These are phyloP conservation scores for Botrytis byssoidea DNA, from an alignment of 2,329 filamentous ascomycete species.

Conservation along the genomic window DNA sequence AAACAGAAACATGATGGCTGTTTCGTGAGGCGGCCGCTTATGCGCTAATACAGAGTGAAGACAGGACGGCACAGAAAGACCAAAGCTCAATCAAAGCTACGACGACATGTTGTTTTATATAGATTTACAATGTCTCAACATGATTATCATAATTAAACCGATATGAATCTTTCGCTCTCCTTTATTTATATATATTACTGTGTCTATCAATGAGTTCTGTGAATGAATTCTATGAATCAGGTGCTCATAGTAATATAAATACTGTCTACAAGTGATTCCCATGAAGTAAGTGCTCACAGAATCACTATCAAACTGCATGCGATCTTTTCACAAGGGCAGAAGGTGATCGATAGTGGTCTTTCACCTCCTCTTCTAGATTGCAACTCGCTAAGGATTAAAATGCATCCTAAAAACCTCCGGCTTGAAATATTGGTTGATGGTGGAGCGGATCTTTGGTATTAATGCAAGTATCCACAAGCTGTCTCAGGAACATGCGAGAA, in stretches of 20 bases:
- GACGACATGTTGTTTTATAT: slow-evolving; percentile 13
- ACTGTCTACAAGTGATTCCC: background rate
- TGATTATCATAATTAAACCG: background rate
- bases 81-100: slow-evolving; percentile 2
- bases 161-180: background rate
- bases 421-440: background rate
- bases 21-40: slow-evolving; percentile 15
- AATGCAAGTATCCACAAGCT: slow-evolving; percentile 12
- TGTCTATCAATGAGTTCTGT: background rate
- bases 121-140: slow-evolving; percentile 5
- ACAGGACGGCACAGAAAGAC: background rate
- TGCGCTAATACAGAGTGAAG: slow-evolving; percentile 9
- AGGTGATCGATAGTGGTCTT: background rate
- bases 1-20: slow-evolving; percentile 15
- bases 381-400: background rate
- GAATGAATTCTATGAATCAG: background rate
- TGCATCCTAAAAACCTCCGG: background rate
- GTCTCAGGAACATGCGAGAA: background rate
- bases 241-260: slow-evolving; percentile 8
- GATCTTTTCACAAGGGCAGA: background rate
- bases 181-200: background rate
- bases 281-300: background rate
- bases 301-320: background rate
- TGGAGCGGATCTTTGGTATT: background rate
- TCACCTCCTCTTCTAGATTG: background rate